phyloP scores from a whole-genome alignment of 2,329 filamentous ascomycete species.

The Alternaria panax region DNA sequence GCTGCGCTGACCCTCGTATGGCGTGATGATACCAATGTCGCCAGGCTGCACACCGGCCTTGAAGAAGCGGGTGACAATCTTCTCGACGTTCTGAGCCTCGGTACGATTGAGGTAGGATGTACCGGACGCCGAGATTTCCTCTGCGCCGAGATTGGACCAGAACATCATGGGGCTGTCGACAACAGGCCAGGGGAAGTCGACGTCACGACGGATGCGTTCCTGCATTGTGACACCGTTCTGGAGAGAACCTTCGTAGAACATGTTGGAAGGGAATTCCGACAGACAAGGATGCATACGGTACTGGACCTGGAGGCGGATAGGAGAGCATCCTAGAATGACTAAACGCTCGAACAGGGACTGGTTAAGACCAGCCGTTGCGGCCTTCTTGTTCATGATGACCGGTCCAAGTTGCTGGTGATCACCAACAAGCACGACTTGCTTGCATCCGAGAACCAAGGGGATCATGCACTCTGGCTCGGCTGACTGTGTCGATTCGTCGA shows the following conservation, averaged over 20 bases:
- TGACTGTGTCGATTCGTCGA: slow-evolving; percentile 97
- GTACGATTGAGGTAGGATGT: slow-evolving; percentile 98
- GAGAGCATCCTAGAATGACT: slow-evolving; percentile 86
- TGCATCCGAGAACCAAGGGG: slow-evolving; percentile 93
- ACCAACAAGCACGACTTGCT: slow-evolving; percentile 97
- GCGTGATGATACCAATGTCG: slow-evolving; percentile 97
- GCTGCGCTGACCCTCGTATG: slow-evolving; percentile 97
- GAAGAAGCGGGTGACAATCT: slow-evolving; percentile 98
- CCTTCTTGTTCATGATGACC: slow-evolving; percentile 99
- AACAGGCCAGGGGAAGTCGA: slow-evolving; percentile 98
- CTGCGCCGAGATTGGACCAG: slow-evolving; percentile 97
- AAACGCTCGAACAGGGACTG: slow-evolving; percentile 98
- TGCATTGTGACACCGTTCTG: slow-evolving; percentile 95
- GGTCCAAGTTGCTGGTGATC: slow-evolving; percentile 98
- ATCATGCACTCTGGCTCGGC: slow-evolving; percentile 99
- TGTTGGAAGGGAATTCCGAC: slow-evolving; percentile 97
- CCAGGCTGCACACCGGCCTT: slow-evolving; percentile 94
- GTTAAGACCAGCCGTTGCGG: slow-evolving; percentile 94
- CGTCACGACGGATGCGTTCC: slow-evolving; percentile 86
- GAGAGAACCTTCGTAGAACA: slow-evolving; percentile 98
- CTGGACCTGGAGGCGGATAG: slow-evolving; percentile 93
- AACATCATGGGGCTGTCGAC: slow-evolving; percentile 99
- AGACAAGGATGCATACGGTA: slow-evolving; percentile 99
- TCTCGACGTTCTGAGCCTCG: slow-evolving; percentile 96
- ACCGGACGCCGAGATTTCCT: slow-evolving; percentile 96